Evolutionary conservation across 2,329 filamentous ascomycete genomes (phyloP).

Genomic region (Fusarium coicis): DNA sequence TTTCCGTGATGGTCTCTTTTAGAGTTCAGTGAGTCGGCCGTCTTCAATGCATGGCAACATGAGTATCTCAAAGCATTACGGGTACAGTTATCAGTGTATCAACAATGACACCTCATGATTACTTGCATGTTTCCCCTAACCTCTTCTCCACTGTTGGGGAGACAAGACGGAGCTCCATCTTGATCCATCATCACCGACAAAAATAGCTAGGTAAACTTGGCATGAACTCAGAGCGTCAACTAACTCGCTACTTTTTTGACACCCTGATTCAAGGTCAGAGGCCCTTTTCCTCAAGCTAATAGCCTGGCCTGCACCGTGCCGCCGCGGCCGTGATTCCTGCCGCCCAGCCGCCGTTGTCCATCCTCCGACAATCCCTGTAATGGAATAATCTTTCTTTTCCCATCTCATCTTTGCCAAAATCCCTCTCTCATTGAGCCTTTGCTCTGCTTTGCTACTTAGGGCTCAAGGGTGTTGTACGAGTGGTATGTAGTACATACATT

Average conservation of each 20-base stretch:
- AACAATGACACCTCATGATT: slow-evolving; percentile 22
- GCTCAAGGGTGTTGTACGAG: slow-evolving; percentile 16
- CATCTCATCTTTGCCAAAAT: background rate
- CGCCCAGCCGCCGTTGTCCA: slow-evolving; percentile 31
- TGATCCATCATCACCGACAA: background rate
- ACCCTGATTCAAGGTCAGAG: background rate
- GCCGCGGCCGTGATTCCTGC: slow-evolving; percentile 34
- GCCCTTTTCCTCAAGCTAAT: background rate
- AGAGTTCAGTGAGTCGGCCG: background rate
- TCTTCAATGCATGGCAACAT: background rate
- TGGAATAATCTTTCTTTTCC: slow-evolving; percentile 13
- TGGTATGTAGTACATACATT: slow-evolving; percentile 11
- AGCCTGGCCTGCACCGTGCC: slow-evolving; percentile 18
- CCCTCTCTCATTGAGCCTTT: background rate
- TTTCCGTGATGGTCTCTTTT: slow-evolving; percentile 7
- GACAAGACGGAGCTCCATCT: background rate
- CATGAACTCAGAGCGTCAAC: background rate
- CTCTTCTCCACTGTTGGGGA: background rate
- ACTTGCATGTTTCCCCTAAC: slow-evolving; percentile 18
- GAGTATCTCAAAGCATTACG: background rate
- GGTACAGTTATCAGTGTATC: background rate
- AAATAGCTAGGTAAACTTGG: background rate
- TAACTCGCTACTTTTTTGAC: background rate
- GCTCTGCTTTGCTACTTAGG: background rate
- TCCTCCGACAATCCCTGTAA: slow-evolving; percentile 1